phyloP scores from a whole-genome alignment of 2,329 filamentous ascomycete species.

The Aspergillus persii region DNA sequence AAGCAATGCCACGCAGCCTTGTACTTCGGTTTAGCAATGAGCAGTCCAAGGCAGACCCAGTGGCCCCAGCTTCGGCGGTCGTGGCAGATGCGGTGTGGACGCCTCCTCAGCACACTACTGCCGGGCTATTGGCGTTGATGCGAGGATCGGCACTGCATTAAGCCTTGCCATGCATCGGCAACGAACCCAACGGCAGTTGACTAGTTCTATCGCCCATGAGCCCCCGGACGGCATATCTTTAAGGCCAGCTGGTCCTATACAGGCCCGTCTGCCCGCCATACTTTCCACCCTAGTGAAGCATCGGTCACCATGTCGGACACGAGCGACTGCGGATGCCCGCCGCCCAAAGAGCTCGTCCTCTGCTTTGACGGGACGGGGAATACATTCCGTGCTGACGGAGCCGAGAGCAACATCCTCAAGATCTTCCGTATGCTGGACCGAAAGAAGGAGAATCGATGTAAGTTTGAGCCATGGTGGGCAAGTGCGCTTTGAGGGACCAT shows the following conservation, averaged over 20 bases:
- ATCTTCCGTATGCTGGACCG: slow-evolving; percentile 41
- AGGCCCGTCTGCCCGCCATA: neutral
- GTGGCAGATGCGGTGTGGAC: slow-evolving; percentile 4
- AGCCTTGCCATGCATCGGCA: neutral
- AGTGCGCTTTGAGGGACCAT: too few species aligned
- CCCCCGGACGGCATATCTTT: neutral
- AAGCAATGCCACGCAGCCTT: neutral
- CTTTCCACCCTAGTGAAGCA: neutral
- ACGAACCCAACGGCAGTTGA: neutral
- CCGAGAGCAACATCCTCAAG: slow-evolving; percentile 44
- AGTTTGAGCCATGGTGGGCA: neutral
- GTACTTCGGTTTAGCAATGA: neutral
- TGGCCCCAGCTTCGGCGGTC: neutral
- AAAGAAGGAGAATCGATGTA: slow-evolving; percentile 23
- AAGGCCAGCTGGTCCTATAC: neutral
- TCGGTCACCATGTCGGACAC: neutral
- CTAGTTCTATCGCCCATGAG: neutral
- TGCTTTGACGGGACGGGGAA: slow-evolving; percentile 45
- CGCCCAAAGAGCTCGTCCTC: slow-evolving; percentile 26
- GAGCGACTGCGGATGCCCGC: neutral
- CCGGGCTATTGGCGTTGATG: slow-evolving; percentile 6
- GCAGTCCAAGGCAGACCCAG: neutral
- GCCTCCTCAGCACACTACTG: slow-evolving; percentile 3
- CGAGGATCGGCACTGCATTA: slow-evolving; percentile 2
- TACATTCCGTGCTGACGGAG: slow-evolving; percentile 37